phyloP scores from a whole-genome alignment of 495 filamentous ascomycete species.

The Cenococcum geophilum region DNA sequence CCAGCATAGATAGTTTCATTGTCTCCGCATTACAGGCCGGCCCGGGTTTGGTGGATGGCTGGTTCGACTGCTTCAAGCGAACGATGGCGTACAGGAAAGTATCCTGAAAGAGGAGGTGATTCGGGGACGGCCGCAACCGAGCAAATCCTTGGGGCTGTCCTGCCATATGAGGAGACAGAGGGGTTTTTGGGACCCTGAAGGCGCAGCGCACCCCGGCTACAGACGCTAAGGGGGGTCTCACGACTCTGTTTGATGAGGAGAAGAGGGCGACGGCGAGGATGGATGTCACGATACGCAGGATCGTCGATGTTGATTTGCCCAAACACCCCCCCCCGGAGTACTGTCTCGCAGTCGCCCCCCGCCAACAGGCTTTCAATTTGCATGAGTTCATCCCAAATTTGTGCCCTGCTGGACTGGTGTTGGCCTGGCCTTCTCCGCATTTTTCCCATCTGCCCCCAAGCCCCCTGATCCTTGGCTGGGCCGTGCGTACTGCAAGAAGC shows the following conservation, averaged over 20 bases:
- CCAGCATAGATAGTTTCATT: slow-evolving; percentile 13
- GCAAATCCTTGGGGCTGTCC: neutral
- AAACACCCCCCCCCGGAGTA: slow-evolving; percentile 14
- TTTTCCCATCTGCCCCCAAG: slow-evolving; percentile 29
- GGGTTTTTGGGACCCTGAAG: slow-evolving; percentile 7
- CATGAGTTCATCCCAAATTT: slow-evolving; percentile 29
- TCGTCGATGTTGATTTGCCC: slow-evolving; percentile 26
- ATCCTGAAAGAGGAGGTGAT: slow-evolving; percentile 25
- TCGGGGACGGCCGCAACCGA: slow-evolving; percentile 20
- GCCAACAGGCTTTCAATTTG: slow-evolving; percentile 22
- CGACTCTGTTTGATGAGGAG: slow-evolving; percentile 27
- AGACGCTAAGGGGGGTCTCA: slow-evolving; percentile 13
- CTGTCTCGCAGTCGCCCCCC: slow-evolving; percentile 24
- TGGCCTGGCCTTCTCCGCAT: slow-evolving; percentile 34
- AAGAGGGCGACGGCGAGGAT: slow-evolving; percentile 11
- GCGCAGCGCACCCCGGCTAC: slow-evolving; percentile 13
- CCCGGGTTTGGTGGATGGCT: slow-evolving; percentile 22
- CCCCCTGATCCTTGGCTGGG: slow-evolving; percentile 32
- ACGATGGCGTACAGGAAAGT: slow-evolving; percentile 29
- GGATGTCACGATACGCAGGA: slow-evolving; percentile 17
- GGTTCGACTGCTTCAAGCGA: slow-evolving; percentile 22
- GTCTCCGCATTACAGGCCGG: slow-evolving; percentile 21
- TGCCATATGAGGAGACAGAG: slow-evolving; percentile 8
- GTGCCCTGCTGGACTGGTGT: slow-evolving; percentile 29
- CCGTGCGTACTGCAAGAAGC: slow-evolving; percentile 30